A percentile compares a stretch with the other conserved stretches of the same genome.
phyloP scores from a whole-genome alignment of 2,329 filamentous ascomycete species.

The Talaromyces sp. region DNA sequence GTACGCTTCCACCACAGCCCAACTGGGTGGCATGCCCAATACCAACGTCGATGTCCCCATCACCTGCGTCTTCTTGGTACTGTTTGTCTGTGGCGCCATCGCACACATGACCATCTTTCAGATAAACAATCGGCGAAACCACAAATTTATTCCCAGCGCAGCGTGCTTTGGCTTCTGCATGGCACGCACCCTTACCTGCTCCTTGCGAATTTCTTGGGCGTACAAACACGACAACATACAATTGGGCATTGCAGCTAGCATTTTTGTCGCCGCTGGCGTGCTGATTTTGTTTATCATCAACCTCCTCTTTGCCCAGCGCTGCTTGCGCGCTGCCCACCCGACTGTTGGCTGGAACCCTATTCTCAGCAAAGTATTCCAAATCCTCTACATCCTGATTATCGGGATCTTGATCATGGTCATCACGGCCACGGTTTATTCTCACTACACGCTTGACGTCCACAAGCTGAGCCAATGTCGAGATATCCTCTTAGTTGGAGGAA shows the following conservation, averaged over 20 bases:
- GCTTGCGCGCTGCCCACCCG: conserved; percentile 69
- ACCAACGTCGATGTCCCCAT: conserved; percentile 59
- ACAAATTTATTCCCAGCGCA: conserved; percentile 47
- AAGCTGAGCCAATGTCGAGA: conserved; percentile 51
- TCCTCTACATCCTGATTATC: conserved; percentile 54
- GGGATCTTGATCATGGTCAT: conserved; percentile 63
- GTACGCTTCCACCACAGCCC: conserved; percentile 26
- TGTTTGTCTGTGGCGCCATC: conserved; percentile 39
- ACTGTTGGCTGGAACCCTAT: conserved; percentile 60
- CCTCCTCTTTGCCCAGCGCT: conserved; percentile 68
- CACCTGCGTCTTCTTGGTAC: conserved; percentile 54
- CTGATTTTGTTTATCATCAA: conserved; percentile 73
- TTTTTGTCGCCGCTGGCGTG: conserved; percentile 70
- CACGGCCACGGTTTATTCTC: conserved; percentile 56
- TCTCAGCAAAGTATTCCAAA: conserved; percentile 50
- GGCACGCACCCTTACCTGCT: conserved; percentile 42
- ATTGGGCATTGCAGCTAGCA: conserved; percentile 54
- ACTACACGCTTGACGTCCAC: conserved; percentile 57
- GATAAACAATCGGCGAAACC: conserved; percentile 34
- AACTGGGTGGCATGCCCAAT: conserved; percentile 47
- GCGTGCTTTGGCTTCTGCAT: conserved; percentile 47
- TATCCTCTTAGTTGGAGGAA: conserved; percentile 59
- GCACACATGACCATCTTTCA: conserved; percentile 43
- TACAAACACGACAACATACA: conserved; percentile 35
- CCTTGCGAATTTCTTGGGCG: conserved; percentile 55